Conservation (phyloP, 2,329 filamentous ascomycete genomes). For the Phyllosticta paracitricarpa region DNA sequence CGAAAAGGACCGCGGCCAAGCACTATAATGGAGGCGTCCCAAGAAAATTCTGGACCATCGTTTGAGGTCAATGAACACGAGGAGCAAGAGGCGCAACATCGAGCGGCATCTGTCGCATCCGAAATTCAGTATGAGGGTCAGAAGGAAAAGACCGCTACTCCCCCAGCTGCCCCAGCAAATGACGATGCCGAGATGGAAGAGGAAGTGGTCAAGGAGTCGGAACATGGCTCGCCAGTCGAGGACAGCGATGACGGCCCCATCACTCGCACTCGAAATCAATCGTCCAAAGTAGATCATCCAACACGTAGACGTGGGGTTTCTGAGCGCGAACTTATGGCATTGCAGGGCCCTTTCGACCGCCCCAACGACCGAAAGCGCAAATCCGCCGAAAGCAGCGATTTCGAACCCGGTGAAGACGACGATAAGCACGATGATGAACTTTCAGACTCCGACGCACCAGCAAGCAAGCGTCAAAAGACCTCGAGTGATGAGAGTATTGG, state of each 20-base stretch:
- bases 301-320: background rate
- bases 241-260: conserved; percentile 49
- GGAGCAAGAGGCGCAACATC: background rate
- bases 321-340: background rate
- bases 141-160: background rate
- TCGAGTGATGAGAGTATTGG: conserved; percentile 17
- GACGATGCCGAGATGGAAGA: conserved; percentile 14
- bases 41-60: conserved; percentile 32
- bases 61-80: conserved; percentile 21
- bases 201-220: conserved; percentile 33
- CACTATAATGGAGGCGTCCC: conserved; percentile 44
- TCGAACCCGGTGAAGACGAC: conserved; percentile 49
- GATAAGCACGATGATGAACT: conserved; percentile 43
- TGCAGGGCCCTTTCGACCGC: background rate
- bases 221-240: conserved; percentile 25
- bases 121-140: conserved; percentile 5
- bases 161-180: background rate
- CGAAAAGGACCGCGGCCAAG: conserved; percentile 40
- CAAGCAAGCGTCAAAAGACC: conserved; percentile 29
- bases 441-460: conserved; percentile 41
- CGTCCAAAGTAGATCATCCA: conserved; percentile 13
- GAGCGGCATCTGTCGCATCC: conserved; percentile 1
- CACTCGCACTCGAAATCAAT: conserved; percentile 33
- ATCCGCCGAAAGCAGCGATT: conserved; percentile 47
- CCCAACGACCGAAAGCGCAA: conserved; percentile 23